Base-by-base conservation (phyloP, 2,329 filamentous ascomycete genomes). In the Beauveria bassiana region DNA sequence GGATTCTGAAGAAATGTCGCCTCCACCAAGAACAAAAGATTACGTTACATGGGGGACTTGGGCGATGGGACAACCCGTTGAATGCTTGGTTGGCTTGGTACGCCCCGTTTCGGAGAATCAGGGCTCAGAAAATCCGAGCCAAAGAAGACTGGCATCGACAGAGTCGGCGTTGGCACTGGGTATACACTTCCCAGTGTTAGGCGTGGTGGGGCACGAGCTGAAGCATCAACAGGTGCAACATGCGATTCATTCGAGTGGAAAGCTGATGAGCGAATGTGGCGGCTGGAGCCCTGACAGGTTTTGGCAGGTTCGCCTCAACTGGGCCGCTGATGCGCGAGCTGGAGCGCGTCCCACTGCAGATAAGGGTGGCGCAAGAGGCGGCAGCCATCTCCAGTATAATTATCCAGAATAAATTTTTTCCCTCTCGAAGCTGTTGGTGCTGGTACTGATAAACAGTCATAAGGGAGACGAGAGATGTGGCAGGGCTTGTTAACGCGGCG, bases 301-400 rank as follows among this genome's bases (percentile, higher is more conserved):
- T 4, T 50, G 56, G 22, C 56, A 49, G 31, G 45, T 59, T 59
- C 46, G 56, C 56, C 56, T 59, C 46, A 42, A 42, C 31, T 43
- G n/a, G 42, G 31, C 31, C 31, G 31, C 31, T 34, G 31, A 34
- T 34, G 24, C 9, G 42, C 54, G 54, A 57, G 54, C 46, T 59
- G 56, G 46, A 58, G 54, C n/a, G 52, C 18, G 42, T 58, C 55
- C 56, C 56, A 59, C 45, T 5, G 18, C 12, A 50, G 56, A 59
- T 51, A 51, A 59, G 46, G 34, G 40, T 40, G 52, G 38, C 38
- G 31, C 20, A 10, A 54, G 50, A 52, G 28, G n/a, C 28, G 26
- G 26, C 22, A 50, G 14, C 40, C 20, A 20, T 46, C n/a, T 12
- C 43, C 43, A 20, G 8, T 12, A 52, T 4, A 31, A 31, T 31